Conservation (phyloP, 331 rosid genomes). For the Telfairia occidentalis region DNA sequence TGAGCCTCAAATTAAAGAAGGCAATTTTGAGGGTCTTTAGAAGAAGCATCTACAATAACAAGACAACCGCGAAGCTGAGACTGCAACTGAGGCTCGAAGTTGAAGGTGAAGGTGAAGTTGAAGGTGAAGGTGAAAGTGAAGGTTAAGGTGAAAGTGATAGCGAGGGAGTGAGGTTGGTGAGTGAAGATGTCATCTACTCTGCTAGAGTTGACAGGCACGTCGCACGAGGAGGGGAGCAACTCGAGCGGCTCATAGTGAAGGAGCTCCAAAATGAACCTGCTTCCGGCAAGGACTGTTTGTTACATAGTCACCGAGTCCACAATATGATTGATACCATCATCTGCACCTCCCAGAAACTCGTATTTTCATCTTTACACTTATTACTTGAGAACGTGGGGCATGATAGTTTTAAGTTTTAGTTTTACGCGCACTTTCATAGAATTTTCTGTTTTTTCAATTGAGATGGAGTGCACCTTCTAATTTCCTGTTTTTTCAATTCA, state of each 20-base stretch:
- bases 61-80: not conserved
- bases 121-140: not conserved
- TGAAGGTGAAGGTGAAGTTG: no score
- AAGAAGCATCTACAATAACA: not conserved
- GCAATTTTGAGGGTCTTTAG: not conserved
- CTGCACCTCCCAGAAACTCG: slow-evolving; percentile 57
- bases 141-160: not conserved
- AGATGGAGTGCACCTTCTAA: not conserved
- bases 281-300: no score
- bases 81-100: not conserved
- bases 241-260: no score
- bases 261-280: no score
- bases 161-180: not conserved
- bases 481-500: no score
- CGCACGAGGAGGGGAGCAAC: slow-evolving; percentile 90
- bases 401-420: slow-evolving; percentile 9
- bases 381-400: not conserved
- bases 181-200: slow-evolving; percentile 82
- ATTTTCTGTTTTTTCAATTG: not conserved
- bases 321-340: slow-evolving; percentile 62
- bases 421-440: not conserved
- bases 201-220: slow-evolving; percentile 70
- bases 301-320: slow-evolving; percentile 17
- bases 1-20: not conserved
- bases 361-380: slow-evolving; percentile 3